Evolutionary conservation across 108 stramenopile species (phyloP), one percentile per base, ranked within the genome.

Genomic region (Stephanodiscus triporus): DNA sequence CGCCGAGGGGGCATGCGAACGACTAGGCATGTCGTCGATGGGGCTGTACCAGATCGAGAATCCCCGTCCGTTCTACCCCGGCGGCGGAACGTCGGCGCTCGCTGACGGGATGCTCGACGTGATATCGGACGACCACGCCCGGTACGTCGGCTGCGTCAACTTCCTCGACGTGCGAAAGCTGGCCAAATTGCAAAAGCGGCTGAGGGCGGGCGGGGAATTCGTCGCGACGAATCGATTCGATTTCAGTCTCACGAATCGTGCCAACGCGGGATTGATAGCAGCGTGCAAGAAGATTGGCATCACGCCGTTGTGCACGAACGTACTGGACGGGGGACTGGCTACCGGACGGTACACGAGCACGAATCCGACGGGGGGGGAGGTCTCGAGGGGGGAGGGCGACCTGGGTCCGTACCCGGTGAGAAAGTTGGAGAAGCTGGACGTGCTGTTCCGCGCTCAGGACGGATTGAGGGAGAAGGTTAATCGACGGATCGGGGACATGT

Each of bases 281-380:
- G 84, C 87, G 13, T 96, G 95, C 82, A 93, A 91, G 68, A 77
- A 85, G 22, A 45, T 91, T 61, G 88, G 90, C 32, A 90, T 96
- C 24, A 88, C 84, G 61, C 92, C 92, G 22, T 36, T 96, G 26
- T 84, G 90, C 57, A 70, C 59, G 22, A 87, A 91, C 80, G 92
- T 93, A 10, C 57, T 91, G 23, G 92, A 89, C 55, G 83, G 83
- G 40, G 95, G 92, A 30, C 70, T 96, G 75, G 92, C 92, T 26
- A 87, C 87, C 10, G 90, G 87, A 24, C 80, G 83, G 57, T 93
- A 85, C 78, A 92, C 92, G 0, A 78, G 89, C 19, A 79, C 87
- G 17, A 93, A 92, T 76, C 95, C 95, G 7, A 87, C 85, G 48
- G 95, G 95, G 38, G 92, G 88, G 13, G 70, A 84, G 54, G 76